A percentile compares a stretch with the other conserved stretches of the same genome.
These are phyloP conservation scores for Trifolium repens DNA, from an alignment of 306 rosid genomes.

Conservation along the genomic window DNA sequence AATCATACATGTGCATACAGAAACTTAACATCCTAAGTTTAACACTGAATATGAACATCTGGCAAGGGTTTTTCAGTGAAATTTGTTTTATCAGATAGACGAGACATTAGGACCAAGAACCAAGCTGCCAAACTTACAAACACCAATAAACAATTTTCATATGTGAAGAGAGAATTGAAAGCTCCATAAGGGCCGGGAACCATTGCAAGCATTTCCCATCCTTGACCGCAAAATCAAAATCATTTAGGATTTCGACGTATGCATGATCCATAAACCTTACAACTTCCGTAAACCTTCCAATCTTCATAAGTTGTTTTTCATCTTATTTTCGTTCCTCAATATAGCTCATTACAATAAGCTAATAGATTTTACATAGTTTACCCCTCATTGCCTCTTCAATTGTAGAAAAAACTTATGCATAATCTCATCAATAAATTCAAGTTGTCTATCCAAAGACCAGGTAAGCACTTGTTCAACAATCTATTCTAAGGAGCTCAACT, in stretches of 20 bases:
- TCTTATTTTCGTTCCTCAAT: neutral
- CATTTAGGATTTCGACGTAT: slow-evolving; percentile 1
- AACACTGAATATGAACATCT: no score
- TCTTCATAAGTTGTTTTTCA: neutral
- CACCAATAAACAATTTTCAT: no score
- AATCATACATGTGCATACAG: no score
- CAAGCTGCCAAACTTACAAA: no score
- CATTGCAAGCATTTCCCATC: no score
- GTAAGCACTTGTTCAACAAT: neutral
- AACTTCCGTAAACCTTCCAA: neutral
- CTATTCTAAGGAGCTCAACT: neutral
- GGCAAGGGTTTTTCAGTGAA: no score
- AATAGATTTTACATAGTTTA: neutral
- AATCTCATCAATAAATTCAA: neutral
- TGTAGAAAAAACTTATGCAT: neutral
- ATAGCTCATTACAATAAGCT: neutral
- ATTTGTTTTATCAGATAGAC: no score
- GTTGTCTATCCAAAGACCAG: neutral
- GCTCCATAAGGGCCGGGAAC: no score
- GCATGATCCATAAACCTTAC: neutral
- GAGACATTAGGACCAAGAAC: no score
- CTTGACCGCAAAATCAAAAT: no score
- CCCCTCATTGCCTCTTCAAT: neutral
- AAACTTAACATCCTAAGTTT: no score
- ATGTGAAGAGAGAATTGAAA: no score